Percentiles rank a stretch among this genome's conserved stretches.
phyloP scores from a whole-genome alignment of 345 rosid genomes.

The Aurinia saxatilis region DNA sequence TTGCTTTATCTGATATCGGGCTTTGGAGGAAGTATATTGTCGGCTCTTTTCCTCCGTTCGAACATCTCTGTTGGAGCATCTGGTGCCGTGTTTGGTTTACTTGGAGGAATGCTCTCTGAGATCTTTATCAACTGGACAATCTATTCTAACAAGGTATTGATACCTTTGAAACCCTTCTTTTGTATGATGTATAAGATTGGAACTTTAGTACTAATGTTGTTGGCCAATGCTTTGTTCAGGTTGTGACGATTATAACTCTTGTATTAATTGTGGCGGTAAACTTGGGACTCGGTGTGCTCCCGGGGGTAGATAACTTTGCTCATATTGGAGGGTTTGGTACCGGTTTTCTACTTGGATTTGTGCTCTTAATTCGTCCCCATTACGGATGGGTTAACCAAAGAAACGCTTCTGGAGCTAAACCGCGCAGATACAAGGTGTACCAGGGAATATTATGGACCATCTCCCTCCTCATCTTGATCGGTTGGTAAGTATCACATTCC shows the following conservation, averaged over 20 bases:
- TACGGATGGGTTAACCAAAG: constrained; percentile 67
- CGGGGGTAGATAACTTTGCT: constrained; percentile 97
- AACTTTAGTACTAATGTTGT: neutral
- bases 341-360: constrained; percentile 87
- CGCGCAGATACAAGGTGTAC: constrained; percentile 58
- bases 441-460: constrained; percentile 68
- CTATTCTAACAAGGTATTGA: constrained; percentile 71
- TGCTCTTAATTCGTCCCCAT: constrained; percentile 85
- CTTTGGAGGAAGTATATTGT: constrained; percentile 87
- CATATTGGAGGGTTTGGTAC: constrained; percentile 90
- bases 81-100: constrained; percentile 92
- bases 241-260: constrained; percentile 62
- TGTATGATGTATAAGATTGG: neutral
- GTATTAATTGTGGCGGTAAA: constrained; percentile 58
- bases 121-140: constrained; percentile 93
- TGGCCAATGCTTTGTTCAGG: constrained; percentile 34
- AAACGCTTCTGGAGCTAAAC: constrained; percentile 32
- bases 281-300: constrained; percentile 88
- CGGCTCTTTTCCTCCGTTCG: constrained; percentile 76
- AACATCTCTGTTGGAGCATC: constrained; percentile 94
- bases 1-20: constrained; percentile 86
- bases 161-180: neutral
- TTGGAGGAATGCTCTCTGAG: constrained; percentile 96
- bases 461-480: constrained; percentile 60
- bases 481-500: constrained; percentile 45